phyloP scores from a whole-genome alignment of 2,329 filamentous ascomycete genomes.

The Pezizomycotina sp. region DNA sequence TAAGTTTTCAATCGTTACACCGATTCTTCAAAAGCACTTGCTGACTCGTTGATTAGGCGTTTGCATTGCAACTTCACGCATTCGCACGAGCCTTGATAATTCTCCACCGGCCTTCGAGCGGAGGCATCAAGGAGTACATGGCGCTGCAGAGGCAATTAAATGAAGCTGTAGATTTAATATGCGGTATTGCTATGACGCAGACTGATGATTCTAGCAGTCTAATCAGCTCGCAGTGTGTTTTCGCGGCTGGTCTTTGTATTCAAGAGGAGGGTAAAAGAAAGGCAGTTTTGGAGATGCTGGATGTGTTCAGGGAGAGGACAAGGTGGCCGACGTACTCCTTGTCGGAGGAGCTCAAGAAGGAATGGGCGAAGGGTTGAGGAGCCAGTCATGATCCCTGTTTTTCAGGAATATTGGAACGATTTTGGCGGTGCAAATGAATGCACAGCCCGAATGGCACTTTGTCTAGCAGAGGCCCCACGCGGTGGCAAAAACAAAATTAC shows the following conservation, averaged over 20 bases:
- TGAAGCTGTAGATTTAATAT: slow-evolving; percentile 35
- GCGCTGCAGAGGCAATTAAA: slow-evolving; percentile 32
- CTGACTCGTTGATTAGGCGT: too few species aligned
- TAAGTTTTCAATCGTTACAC: too few species aligned
- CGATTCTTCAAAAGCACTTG: too few species aligned
- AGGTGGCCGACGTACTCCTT: slow-evolving; percentile 31
- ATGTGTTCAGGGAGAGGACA: slow-evolving; percentile 29
- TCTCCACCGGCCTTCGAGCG: slow-evolving; percentile 37
- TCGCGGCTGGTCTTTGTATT: slow-evolving; percentile 31
- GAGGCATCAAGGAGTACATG: slow-evolving; percentile 36
- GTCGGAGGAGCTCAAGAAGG: slow-evolving; percentile 26
- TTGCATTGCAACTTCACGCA: slow-evolving; percentile 38
- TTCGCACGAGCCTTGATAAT: slow-evolving; percentile 39
- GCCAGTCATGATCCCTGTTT: too few species aligned
- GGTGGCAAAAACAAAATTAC: too few species aligned
- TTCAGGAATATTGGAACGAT: too few species aligned
- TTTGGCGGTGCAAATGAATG: too few species aligned
- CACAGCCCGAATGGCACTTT: too few species aligned
- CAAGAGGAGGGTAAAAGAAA: slow-evolving; percentile 29
- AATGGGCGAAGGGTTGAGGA: slow-evolving; percentile 24
- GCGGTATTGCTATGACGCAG: slow-evolving; percentile 35
- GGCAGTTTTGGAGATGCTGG: slow-evolving; percentile 29
- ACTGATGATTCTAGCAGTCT: slow-evolving; percentile 32
- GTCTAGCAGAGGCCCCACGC: too few species aligned
- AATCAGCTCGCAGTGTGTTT: slow-evolving; percentile 33